Conservation (phyloP, 768 basidiomycete species). For the Lactifluus volemus region DNA sequence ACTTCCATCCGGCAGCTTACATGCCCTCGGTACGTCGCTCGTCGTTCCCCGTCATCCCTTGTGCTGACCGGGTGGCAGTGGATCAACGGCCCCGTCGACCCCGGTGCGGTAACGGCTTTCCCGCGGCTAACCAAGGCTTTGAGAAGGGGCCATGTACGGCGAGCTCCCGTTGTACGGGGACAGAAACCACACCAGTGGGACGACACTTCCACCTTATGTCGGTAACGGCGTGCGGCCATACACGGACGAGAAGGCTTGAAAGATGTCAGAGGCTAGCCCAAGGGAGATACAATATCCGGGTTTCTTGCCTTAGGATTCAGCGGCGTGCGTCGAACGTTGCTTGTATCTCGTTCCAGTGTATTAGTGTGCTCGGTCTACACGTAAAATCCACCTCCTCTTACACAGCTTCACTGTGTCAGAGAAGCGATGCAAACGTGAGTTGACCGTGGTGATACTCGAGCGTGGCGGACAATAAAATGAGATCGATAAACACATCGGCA, state of each 20-base stretch:
- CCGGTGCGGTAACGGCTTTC: slow-evolving; percentile 1
- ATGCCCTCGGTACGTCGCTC: slow-evolving; percentile 34
- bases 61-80: slow-evolving; percentile 25
- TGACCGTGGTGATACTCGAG: too few species aligned
- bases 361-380: neutral
- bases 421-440: too few species aligned
- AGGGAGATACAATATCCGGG: neutral
- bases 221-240: slow-evolving; percentile 20
- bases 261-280: slow-evolving; percentile 20
- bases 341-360: neutral
- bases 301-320: neutral
- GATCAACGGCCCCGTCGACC: slow-evolving; percentile 33
- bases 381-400: neutral
- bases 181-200: slow-evolving; percentile 22
- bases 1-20: slow-evolving; percentile 35
- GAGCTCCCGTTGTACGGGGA: slow-evolving; percentile 38
- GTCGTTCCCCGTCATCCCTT: neutral
- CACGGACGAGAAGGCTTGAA: slow-evolving; percentile 25
- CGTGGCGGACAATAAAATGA: too few species aligned
- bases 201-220: slow-evolving; percentile 22
- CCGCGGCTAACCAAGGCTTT: slow-evolving; percentile 4
- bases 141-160: slow-evolving; percentile 26
- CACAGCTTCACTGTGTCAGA: neutral
- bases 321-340: neutral
- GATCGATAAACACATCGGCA: too few species aligned